These are phyloP conservation scores for Kwoniella europaea DNA, from an alignment of 768 basidiomycete genomes.

Conservation along the genomic window DNA sequence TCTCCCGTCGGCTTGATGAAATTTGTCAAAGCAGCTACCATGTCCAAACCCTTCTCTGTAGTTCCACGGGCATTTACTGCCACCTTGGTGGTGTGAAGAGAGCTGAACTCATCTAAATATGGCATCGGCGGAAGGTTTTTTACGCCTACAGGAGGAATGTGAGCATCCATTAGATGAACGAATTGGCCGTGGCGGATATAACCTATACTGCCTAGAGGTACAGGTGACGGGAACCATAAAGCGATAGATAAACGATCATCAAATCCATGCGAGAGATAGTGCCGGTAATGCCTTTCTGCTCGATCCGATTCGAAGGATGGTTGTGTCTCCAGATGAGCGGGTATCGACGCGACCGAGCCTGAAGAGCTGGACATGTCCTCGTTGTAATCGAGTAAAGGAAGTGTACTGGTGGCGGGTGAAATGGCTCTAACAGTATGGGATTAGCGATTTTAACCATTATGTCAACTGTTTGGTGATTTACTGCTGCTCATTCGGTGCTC, in stretches of 20 bases:
- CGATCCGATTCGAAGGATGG: slow-evolving; percentile 40
- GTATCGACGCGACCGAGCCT: slow-evolving; percentile 43
- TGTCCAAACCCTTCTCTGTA: slow-evolving; percentile 60
- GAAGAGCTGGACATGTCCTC: slow-evolving; percentile 41
- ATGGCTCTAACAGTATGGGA: slow-evolving; percentile 22
- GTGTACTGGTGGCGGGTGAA: slow-evolving; percentile 26
- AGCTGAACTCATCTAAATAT: slow-evolving; percentile 35
- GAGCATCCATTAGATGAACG: slow-evolving; percentile 73
- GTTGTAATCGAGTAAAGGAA: slow-evolving; percentile 23
- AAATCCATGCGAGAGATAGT: slow-evolving; percentile 70
- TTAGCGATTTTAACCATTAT: background rate
- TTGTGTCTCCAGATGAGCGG: slow-evolving; percentile 32
- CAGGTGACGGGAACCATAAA: slow-evolving; percentile 71
- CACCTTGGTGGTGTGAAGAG: slow-evolving; percentile 17
- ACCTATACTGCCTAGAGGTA: slow-evolving; percentile 74
- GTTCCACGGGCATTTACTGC: slow-evolving; percentile 35
- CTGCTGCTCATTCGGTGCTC: slow-evolving; percentile 18
- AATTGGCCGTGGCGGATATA: slow-evolving; percentile 75
- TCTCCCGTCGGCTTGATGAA: slow-evolving; percentile 38
- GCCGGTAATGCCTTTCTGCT: slow-evolving; percentile 70
- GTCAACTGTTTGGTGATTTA: background rate
- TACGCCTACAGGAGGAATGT: slow-evolving; percentile 62
- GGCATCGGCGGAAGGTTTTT: slow-evolving; percentile 33
- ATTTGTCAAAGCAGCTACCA: slow-evolving; percentile 65
- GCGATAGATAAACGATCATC: slow-evolving; percentile 71